Conservation (phyloP, 2,329 filamentous ascomycete genomes). For the Epichloe gansuensis region DNA sequence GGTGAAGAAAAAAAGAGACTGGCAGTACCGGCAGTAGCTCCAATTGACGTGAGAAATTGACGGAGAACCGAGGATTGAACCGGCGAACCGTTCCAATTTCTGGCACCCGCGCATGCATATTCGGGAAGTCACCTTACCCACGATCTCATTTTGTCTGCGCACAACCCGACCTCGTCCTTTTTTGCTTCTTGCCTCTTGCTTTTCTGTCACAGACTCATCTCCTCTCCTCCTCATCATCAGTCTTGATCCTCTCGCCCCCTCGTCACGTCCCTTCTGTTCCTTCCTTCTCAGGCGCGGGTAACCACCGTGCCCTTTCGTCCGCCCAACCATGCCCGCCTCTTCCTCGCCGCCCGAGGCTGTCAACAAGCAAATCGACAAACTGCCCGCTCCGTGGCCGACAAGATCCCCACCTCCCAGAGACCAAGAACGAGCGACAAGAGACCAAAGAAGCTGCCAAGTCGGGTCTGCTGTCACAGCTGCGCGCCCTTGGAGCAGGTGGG, state of each 20-base stretch:
- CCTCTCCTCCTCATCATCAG: too few species aligned
- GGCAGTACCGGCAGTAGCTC: too few species aligned
- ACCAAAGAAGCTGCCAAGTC: slow-evolving; percentile 25
- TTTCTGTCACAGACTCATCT: neutral
- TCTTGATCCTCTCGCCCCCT: neutral
- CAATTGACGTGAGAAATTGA: too few species aligned
- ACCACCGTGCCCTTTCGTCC: neutral
- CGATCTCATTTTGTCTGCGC: neutral
- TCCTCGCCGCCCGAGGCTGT: slow-evolving; percentile 13
- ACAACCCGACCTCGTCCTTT: neutral
- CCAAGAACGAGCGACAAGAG: slow-evolving; percentile 26
- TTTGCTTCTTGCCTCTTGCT: neutral
- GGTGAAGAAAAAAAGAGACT: too few species aligned
- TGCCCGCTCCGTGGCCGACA: slow-evolving; percentile 25
- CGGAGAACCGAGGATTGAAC: neutral
- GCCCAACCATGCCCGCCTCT: neutral
- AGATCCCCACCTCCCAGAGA: slow-evolving; percentile 34
- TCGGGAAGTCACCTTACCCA: slow-evolving; percentile 6
- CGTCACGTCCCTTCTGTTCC: neutral
- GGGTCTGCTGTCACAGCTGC: slow-evolving; percentile 41
- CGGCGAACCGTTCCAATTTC: neutral
- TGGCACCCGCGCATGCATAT: neutral
- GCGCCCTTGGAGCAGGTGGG: slow-evolving; percentile 78
- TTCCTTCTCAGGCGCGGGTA: too few species aligned
- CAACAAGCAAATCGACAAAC: slow-evolving; percentile 11